phyloP scores from a whole-genome alignment of 2,329 filamentous ascomycete species.

The Neonectria magnoliae region DNA sequence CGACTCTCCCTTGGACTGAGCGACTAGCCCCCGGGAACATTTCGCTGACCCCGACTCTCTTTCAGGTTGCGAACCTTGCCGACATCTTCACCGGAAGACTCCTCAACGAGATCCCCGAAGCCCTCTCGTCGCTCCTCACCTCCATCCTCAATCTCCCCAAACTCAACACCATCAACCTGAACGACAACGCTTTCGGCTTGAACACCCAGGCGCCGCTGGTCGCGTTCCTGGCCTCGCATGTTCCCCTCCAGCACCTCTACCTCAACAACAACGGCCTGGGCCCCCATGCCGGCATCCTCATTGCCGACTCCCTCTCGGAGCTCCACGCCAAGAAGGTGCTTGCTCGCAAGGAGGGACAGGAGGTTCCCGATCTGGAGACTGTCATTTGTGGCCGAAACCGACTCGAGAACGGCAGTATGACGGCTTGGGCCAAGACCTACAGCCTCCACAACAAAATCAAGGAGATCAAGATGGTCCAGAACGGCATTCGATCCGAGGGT shows the following conservation, averaged over 20 bases:
- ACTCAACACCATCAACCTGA: conserved; percentile 92
- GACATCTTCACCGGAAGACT: conserved; percentile 98
- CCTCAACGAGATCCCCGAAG: conserved; percentile 91
- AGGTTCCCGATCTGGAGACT: conserved; percentile 89
- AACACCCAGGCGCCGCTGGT: conserved; percentile 94
- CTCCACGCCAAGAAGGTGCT: conserved; percentile 87
- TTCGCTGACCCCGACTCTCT: conserved; percentile 9
- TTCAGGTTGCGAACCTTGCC: conserved; percentile 84
- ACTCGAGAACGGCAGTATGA: conserved; percentile 96
- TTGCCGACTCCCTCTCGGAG: conserved; percentile 86
- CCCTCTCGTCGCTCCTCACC: conserved; percentile 84
- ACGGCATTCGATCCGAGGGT: conserved; percentile 94
- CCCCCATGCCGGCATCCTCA: conserved; percentile 86
- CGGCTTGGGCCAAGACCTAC: conserved; percentile 90
- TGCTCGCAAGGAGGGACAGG: conserved; percentile 75
- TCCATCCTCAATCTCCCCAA: conserved; percentile 87
- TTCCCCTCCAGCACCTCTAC: conserved; percentile 91
- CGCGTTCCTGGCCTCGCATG: conserved; percentile 87
- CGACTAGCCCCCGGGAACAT: neutral
- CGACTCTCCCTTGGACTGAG: neutral
- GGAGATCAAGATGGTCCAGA: conserved; percentile 96
- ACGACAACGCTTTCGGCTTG: conserved; percentile 97
- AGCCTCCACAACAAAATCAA: conserved; percentile 83
- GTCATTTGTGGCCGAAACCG: conserved; percentile 96
- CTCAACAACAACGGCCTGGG: conserved; percentile 99